Evolutionary conservation across 1,284 basidiomycete species (phyloP).

Genomic region (Porogramme epimiltina): DNA sequence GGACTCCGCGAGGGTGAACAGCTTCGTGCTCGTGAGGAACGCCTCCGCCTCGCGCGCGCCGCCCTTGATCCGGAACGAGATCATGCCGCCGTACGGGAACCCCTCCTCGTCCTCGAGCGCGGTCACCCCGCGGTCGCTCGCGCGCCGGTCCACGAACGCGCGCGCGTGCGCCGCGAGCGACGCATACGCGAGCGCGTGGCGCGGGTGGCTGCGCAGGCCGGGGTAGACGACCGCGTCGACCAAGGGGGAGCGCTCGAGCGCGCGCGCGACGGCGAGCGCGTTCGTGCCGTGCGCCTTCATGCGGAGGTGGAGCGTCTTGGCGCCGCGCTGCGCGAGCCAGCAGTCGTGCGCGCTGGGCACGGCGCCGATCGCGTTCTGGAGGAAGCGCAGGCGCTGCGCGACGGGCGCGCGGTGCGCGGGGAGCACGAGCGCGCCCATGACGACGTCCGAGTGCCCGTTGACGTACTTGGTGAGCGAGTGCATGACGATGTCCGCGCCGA

Average conservation of each 20-base stretch:
- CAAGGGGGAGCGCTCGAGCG: slow-evolving; percentile 55
- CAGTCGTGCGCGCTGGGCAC: slow-evolving; percentile 88
- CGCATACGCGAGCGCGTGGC: slow-evolving; percentile 64
- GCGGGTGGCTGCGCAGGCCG: slow-evolving; percentile 66
- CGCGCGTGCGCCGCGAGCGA: slow-evolving; percentile 71
- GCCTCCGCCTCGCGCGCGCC: slow-evolving; percentile 57
- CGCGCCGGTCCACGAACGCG: slow-evolving; percentile 59
- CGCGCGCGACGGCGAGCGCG: slow-evolving; percentile 77
- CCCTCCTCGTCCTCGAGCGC: slow-evolving; percentile 40
- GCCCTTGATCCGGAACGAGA: slow-evolving; percentile 71
- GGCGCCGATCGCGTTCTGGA: slow-evolving; percentile 92
- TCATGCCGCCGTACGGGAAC: slow-evolving; percentile 88
- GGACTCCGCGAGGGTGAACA: slow-evolving; percentile 89
- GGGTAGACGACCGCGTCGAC: slow-evolving; percentile 89
- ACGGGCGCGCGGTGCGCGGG: slow-evolving; percentile 56
- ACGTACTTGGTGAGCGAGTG: slow-evolving; percentile 91
- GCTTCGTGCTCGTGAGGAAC: slow-evolving; percentile 69
- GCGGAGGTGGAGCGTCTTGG: slow-evolving; percentile 88
- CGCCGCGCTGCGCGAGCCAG: slow-evolving; percentile 90
- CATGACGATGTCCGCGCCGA: slow-evolving; percentile 83
- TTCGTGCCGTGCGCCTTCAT: slow-evolving; percentile 89
- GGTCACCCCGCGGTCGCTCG: slow-evolving; percentile 5
- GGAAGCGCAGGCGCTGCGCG: slow-evolving; percentile 70
- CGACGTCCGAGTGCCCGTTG: slow-evolving; percentile 91
- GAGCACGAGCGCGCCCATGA: slow-evolving; percentile 85